Conservation (phyloP, 257 asterid genomes). For the Nemophila menziesii region DNA sequence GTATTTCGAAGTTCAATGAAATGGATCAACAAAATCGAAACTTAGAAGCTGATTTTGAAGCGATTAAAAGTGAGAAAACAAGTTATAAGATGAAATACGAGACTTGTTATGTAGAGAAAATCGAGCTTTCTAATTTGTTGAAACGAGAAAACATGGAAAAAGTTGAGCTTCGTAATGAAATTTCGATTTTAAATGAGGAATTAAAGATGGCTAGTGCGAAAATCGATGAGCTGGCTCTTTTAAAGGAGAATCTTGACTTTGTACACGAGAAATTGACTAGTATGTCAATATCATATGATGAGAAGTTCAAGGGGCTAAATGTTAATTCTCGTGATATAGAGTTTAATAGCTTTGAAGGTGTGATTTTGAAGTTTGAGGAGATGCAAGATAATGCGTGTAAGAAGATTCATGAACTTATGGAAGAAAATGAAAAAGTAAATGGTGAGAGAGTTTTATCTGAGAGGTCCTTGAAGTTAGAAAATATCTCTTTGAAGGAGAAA, state of each 20-base stretch:
- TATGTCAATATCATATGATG: conserved; percentile 34
- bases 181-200: conserved; percentile 37
- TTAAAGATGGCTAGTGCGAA: conserved; percentile 21
- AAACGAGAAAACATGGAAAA: conserved; percentile 43
- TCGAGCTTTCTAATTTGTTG: conserved; percentile 42
- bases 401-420: conserved; percentile 38
- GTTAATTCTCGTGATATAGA: conserved; percentile 18
- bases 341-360: conserved; percentile 30
- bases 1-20: conserved; percentile 44
- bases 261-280: conserved; percentile 38
- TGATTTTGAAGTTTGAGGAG: conserved; percentile 47
- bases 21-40: conserved; percentile 52
- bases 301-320: conserved; percentile 20
- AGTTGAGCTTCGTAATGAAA: conserved; percentile 37
- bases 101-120: conserved; percentile 52
- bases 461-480: conserved; percentile 56
- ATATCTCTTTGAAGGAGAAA: conserved; percentile 43
- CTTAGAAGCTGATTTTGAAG: conserved; percentile 53
- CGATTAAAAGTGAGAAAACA: conserved; percentile 22
- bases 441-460: conserved; percentile 42
- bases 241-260: conserved; percentile 40
- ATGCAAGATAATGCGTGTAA: conserved; percentile 34
- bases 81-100: conserved; percentile 40
- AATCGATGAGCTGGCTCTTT: conserved; percentile 34
- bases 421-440: conserved; percentile 52